Evolutionary conservation across 1,284 basidiomycete genomes (phyloP).

Genomic region (Vanrija sp.): DNA sequence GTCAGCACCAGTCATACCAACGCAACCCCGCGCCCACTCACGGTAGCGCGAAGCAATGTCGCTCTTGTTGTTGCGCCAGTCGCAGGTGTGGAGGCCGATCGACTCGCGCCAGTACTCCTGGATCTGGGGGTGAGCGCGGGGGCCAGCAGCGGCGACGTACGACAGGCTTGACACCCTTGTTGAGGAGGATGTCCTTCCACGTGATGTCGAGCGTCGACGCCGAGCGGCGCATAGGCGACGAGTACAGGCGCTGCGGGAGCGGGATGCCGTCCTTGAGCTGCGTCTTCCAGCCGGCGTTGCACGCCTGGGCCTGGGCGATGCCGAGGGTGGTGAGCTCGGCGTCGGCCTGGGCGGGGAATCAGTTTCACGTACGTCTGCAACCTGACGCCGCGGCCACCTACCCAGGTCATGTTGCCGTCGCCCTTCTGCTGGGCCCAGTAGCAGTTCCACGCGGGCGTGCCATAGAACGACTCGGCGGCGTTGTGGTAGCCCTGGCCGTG

Average conservation of each 20-base stretch:
- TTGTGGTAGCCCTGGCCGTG: constrained; percentile 42
- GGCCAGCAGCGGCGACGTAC: neutral
- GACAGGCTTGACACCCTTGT: constrained; percentile 7
- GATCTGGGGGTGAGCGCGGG: constrained; percentile 9
- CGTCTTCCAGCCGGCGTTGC: constrained; percentile 34
- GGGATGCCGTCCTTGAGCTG: constrained; percentile 27
- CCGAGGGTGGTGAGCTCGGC: constrained; percentile 30
- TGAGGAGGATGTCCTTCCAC: constrained; percentile 31
- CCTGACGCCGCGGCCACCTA: neutral
- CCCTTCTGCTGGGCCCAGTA: constrained; percentile 17
- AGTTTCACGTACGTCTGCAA: neutral
- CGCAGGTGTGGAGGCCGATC: constrained; percentile 33
- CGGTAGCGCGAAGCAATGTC: constrained; percentile 23
- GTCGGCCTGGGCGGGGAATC: constrained; percentile 40
- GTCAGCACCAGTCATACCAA: neutral
- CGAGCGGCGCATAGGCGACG: constrained; percentile 33
- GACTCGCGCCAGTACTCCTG: constrained; percentile 27
- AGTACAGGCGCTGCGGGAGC: constrained; percentile 33
- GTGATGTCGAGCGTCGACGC: constrained; percentile 36
- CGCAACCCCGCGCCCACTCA: neutral
- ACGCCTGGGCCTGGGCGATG: constrained; percentile 23
- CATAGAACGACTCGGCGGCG: constrained; percentile 34
- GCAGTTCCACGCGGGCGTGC: constrained; percentile 35
- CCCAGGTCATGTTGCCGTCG: constrained; percentile 29
- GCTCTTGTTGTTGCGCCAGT: constrained; percentile 27